Evolutionary conservation across 768 basidiomycete species (phyloP).

Genomic region (Trametes maxima): DNA sequence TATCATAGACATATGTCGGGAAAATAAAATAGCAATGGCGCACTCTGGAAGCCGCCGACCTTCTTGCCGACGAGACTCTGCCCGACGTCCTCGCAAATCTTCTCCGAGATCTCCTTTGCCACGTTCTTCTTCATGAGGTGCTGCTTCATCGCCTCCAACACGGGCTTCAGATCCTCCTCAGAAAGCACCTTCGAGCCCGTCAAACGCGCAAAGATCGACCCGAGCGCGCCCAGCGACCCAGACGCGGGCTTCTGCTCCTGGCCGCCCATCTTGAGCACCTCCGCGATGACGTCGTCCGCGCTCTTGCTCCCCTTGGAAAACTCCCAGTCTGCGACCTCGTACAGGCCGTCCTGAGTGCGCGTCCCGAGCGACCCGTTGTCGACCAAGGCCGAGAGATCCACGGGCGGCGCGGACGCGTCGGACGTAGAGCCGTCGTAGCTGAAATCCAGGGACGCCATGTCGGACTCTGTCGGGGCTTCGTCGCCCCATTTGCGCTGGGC

Average conservation of each 20-base stretch:
- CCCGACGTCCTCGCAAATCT: constrained; percentile 94
- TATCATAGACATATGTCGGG: constrained; percentile 1
- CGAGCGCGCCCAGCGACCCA: constrained; percentile 63
- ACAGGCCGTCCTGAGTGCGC: constrained; percentile 69
- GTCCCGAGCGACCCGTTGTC: constrained; percentile 77
- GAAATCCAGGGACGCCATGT: constrained; percentile 94
- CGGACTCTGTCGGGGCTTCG: constrained; percentile 73
- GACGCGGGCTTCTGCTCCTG: constrained; percentile 22
- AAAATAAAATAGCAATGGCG: background rate
- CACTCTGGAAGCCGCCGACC: constrained; percentile 88
- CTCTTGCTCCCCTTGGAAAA: constrained; percentile 47
- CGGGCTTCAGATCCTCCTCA: constrained; percentile 81
- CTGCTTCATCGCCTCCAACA: constrained; percentile 93
- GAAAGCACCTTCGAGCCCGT: constrained; percentile 86
- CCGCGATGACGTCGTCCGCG: constrained; percentile 57
- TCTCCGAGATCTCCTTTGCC: constrained; percentile 92
- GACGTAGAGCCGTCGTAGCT: constrained; percentile 56
- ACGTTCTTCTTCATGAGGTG: constrained; percentile 99
- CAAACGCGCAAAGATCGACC: constrained; percentile 80
- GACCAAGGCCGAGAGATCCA: constrained; percentile 62
- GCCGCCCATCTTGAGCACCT: constrained; percentile 51
- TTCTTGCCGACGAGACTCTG: constrained; percentile 88
- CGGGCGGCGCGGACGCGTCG: constrained; percentile 35
- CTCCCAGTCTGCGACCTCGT: constrained; percentile 86
- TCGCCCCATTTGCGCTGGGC: constrained; percentile 92